Evolutionary conservation across 2,329 filamentous ascomycete species (phyloP).

Genomic region (Helminthosporium solani): DNA sequence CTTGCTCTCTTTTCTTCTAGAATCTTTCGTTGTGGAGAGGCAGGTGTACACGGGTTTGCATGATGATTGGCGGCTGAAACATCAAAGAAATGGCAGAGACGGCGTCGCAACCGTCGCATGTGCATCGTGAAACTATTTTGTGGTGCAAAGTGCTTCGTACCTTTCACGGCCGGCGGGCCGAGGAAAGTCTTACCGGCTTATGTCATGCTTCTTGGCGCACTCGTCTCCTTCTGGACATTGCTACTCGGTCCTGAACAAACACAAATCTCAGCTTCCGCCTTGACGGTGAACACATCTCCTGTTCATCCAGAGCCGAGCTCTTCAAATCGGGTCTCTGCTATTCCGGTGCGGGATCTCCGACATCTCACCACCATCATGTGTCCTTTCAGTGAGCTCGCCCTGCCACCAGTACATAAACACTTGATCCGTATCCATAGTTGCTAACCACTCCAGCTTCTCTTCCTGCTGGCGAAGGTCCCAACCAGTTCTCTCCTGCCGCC

Average conservation of each 20-base stretch:
- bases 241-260: conserved; percentile 36
- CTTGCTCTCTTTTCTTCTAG: conserved; percentile 1
- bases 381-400: conserved; percentile 34
- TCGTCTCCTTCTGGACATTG: conserved; percentile 20
- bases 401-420: conserved; percentile 2
- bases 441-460: conserved; percentile 28
- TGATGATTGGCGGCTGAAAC: conserved; percentile 20
- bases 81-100: conserved; percentile 20
- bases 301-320: conserved; percentile 20
- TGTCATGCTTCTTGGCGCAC: conserved; percentile 9
- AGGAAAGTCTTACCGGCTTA: conserved; percentile 32
- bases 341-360: conserved; percentile 33
- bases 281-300: conserved; percentile 17
- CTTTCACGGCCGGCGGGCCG: conserved; percentile 9
- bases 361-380: conserved; percentile 30
- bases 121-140: conserved; percentile 27
- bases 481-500: conserved; percentile 30
- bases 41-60: conserved; percentile 10
- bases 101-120: conserved; percentile 21
- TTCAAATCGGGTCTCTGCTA: conserved; percentile 23
- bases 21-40: conserved; percentile 2
- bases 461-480: conserved; percentile 32
- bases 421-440: too few relatives aligned
- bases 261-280: conserved; percentile 37
- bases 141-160: conserved; percentile 24